phyloP scores from a whole-genome alignment of 139 green algal species.

The Picochlorum sp. region DNA sequence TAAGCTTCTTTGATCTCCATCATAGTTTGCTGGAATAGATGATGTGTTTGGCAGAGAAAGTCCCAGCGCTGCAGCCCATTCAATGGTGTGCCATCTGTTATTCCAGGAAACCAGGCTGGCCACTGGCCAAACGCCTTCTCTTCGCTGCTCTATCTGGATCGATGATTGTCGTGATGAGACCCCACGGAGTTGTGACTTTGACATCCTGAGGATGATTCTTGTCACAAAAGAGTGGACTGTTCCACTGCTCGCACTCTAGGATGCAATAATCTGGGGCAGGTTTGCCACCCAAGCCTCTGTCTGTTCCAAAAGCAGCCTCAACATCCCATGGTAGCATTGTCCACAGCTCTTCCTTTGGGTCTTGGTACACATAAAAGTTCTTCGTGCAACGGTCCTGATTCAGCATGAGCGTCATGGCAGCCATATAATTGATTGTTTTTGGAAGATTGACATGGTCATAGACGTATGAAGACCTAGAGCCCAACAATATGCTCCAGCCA shows the following conservation, averaged over 20 bases:
- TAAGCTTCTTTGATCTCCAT: slow-evolving; percentile 8
- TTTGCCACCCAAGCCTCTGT: slow-evolving; percentile 53
- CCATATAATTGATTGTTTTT: slow-evolving; percentile 66
- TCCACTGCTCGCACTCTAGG: slow-evolving; percentile 77
- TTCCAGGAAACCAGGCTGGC: not conserved
- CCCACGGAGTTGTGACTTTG: slow-evolving; percentile 41
- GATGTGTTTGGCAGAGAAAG: slow-evolving; percentile 20
- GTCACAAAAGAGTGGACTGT: slow-evolving; percentile 77
- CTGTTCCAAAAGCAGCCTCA: slow-evolving; percentile 47
- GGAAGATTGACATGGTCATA: slow-evolving; percentile 71
- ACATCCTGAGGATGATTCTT: slow-evolving; percentile 63
- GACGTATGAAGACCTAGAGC: slow-evolving; percentile 36
- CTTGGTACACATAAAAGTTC: slow-evolving; percentile 78
- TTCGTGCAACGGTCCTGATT: slow-evolving; percentile 90
- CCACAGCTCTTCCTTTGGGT: slow-evolving; percentile 54
- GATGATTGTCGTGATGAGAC: slow-evolving; percentile 28
- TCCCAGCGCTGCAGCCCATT: slow-evolving; percentile 1
- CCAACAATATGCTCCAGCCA: slow-evolving; percentile 48
- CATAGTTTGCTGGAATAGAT: slow-evolving; percentile 7
- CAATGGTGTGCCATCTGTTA: slow-evolving; percentile 3
- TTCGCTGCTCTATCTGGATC: slow-evolving; percentile 9
- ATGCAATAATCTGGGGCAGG: slow-evolving; percentile 63
- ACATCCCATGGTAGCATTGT: slow-evolving; percentile 46
- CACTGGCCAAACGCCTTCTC: not conserved
- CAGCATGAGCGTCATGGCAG: slow-evolving; percentile 59